Conservation (phyloP, 225 moss, liverwort and hornwort species). For the Sphagnum contortum region DNA sequence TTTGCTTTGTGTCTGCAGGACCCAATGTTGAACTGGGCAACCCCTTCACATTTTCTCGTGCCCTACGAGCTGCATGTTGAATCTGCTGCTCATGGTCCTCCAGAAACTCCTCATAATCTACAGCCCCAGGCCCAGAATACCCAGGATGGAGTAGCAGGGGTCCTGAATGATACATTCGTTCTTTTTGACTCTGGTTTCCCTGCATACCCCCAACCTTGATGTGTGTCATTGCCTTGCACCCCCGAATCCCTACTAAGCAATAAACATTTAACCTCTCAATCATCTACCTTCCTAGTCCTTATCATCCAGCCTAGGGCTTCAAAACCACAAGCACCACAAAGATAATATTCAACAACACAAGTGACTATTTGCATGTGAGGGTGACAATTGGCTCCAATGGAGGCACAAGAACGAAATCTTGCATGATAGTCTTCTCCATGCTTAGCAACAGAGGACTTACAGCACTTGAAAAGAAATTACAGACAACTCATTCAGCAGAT, state of each 20-base stretch:
- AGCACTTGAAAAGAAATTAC: too few species aligned
- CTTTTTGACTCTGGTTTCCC: slow-evolving; percentile 77
- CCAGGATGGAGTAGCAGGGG: slow-evolving; percentile 90
- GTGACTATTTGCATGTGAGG: too few species aligned
- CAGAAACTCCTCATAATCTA: slow-evolving; percentile 97
- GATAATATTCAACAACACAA: too few species aligned
- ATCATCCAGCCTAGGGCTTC: too few species aligned
- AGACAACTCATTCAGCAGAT: too few species aligned
- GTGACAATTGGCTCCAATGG: too few species aligned
- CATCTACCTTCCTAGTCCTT: too few species aligned
- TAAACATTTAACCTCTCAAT: too few species aligned
- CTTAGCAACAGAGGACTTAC: not conserved
- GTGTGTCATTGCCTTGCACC: slow-evolving; percentile 22
- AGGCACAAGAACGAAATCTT: too few species aligned
- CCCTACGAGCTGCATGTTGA: slow-evolving; percentile 70
- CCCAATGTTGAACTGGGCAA: slow-evolving; percentile 14
- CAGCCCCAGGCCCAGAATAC: slow-evolving; percentile 71
- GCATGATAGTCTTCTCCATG: too few species aligned
- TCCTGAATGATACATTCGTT: slow-evolving; percentile 97
- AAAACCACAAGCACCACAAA: too few species aligned
- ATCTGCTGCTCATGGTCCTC: slow-evolving; percentile 91
- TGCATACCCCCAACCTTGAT: slow-evolving; percentile 67
- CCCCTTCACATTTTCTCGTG: slow-evolving; percentile 24
- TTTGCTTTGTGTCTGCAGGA: slow-evolving; percentile 33
- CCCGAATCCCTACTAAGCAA: slow-evolving; percentile 6